A percentile compares a stretch with the other conserved stretches of the same genome.
Conservation (phyloP, 2,329 filamentous ascomycete genomes). For the Penicillium occitanis region DNA sequence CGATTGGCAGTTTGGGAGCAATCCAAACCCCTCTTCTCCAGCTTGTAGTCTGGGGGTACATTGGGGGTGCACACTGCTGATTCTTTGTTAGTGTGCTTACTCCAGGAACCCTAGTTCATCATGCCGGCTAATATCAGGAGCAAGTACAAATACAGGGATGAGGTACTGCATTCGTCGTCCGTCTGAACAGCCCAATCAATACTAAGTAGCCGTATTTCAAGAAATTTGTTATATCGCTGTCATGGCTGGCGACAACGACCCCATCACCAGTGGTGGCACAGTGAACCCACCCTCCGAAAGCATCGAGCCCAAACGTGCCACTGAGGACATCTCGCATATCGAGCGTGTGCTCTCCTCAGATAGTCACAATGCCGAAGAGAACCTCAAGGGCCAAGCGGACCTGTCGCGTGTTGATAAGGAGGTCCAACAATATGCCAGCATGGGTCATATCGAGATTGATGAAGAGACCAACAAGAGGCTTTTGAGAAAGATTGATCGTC, state of each 20-base stretch:
- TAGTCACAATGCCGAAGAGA: constrained; percentile 47
- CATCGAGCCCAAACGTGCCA: background rate
- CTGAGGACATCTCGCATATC: constrained; percentile 45
- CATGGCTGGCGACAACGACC: background rate
- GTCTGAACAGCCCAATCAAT: background rate
- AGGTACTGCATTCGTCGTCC: background rate
- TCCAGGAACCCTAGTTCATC: background rate
- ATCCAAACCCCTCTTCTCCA: background rate
- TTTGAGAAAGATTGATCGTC: constrained; percentile 64
- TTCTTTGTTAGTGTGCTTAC: background rate
- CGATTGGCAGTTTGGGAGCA: background rate
- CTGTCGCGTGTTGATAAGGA: constrained; percentile 62
- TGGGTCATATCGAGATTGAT: constrained; percentile 48
- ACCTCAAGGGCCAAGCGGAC: constrained; percentile 37
- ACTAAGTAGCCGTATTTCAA: background rate
- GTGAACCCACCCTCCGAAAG: background rate
- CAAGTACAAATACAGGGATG: constrained; percentile 1
- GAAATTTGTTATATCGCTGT: background rate
- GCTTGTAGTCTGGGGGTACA: background rate
- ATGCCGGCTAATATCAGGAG: background rate
- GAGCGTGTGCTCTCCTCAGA: constrained; percentile 50
- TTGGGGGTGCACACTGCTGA: background rate
- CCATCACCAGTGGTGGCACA: background rate
- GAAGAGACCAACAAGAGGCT: constrained; percentile 61
- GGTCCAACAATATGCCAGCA: constrained; percentile 66